These are phyloP conservation scores for Vavraia culicis DNA, from an alignment of 371 early-diverging fungal species.

Conservation along the genomic window DNA sequence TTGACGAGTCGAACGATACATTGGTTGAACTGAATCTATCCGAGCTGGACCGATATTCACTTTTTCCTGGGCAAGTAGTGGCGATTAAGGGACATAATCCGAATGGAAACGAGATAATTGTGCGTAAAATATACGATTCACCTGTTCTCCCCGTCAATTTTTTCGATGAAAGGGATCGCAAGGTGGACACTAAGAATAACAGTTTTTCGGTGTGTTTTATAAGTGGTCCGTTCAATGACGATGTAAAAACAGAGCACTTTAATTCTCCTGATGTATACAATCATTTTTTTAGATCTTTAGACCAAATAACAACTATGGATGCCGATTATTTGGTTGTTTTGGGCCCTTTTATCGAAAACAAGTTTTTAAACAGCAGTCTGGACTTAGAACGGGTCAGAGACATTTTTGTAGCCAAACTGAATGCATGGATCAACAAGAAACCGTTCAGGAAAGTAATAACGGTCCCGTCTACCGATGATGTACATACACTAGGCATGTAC, in stretches of 20 bases:
- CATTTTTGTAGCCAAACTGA: constrained; percentile 6
- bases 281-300: neutral
- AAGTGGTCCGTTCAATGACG: constrained; percentile 14
- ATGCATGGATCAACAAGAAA: constrained; percentile 3
- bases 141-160: constrained; percentile 13
- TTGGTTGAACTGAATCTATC: constrained; percentile 19
- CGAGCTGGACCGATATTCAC: constrained; percentile 12
- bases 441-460: constrained; percentile 8
- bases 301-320: constrained; percentile 2
- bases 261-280: too few species aligned
- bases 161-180: neutral
- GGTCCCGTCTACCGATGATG: constrained; percentile 24
- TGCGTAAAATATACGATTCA: constrained; percentile 12
- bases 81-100: constrained; percentile 28
- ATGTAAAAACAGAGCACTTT: too few species aligned
- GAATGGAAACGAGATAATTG: constrained; percentile 22
- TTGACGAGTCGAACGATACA: constrained; percentile 17
- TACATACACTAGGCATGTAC: constrained; percentile 4
- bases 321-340: constrained; percentile 19
- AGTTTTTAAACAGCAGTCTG: neutral
- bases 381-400: neutral
- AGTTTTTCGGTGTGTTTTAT: neutral
- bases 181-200: neutral
- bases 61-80: constrained; percentile 31
- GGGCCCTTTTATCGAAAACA: constrained; percentile 16